Evolutionary conservation across 257 asterid genomes (phyloP).

Genomic region (Solanum sitiens): DNA sequence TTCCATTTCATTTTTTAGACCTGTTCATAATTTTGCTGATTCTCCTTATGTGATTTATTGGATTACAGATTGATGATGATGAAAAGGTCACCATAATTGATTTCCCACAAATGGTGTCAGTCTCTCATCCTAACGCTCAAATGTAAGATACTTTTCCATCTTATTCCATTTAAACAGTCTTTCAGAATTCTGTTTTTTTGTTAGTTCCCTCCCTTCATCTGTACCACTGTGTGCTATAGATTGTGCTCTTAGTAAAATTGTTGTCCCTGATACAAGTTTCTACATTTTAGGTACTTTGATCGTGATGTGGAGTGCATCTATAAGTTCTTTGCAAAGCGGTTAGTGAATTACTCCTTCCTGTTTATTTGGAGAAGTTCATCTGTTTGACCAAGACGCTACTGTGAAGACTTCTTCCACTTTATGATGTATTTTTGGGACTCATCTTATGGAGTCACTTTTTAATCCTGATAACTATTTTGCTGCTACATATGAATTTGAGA

Average conservation of each 20-base stretch:
- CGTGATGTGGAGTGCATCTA: slow-evolving; percentile 86
- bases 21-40: background rate
- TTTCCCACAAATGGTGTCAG: slow-evolving; percentile 97
- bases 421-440: background rate
- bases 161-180: background rate
- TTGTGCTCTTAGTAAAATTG: background rate
- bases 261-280: background rate
- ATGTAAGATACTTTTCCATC: slow-evolving; percentile 37
- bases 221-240: background rate
- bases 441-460: background rate
- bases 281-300: slow-evolving; percentile 66
- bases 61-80: slow-evolving; percentile 76
- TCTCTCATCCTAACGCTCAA: slow-evolving; percentile 80
- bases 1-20: background rate
- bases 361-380: background rate
- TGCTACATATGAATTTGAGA: background rate
- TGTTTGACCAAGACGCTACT: background rate
- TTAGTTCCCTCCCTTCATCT: background rate
- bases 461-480: background rate
- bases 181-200: background rate
- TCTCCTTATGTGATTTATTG: background rate
- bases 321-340: slow-evolving; percentile 85
- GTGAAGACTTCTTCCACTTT: background rate
- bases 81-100: slow-evolving; percentile 90
- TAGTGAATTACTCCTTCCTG: slow-evolving; percentile 8